Base-by-base conservation (phyloP, 116 monocot species). In the Dioscorea cayenensis region DNA sequence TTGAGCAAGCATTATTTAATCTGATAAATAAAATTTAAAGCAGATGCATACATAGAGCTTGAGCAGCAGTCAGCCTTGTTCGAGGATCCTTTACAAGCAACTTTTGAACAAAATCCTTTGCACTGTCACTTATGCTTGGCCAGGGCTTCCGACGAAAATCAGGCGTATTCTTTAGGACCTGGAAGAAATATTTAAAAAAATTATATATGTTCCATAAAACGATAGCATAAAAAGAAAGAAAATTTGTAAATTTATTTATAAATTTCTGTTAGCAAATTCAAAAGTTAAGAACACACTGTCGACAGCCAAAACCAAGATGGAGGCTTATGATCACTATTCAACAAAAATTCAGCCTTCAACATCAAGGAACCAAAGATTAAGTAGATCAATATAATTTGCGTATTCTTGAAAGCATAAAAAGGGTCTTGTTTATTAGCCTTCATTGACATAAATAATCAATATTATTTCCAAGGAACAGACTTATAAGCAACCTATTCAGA, bases 71-170 rank as follows among this genome's bases (percentile, higher is more conserved):
- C 25, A 97, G 69, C 70, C 96, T 90, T 21, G 78, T 83, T 77
- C 77, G 86, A 83, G 90, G 92, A 75, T 97, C 87, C 73, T 92
- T 97, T 28, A 90, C 88, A 38, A 97, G 69, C 36, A 97, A 69
- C 79, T 90, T 97, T 51, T 82, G 80, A 75, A 97, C 86, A 81
- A 97, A 97, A 84, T 97, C 96, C 73, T 90, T 92, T 3, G 93
- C 96, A 60, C 96, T 76, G 38, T 64, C 48, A 71, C 92, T 92
- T 73, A 97, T 90, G 64, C 58, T 86, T 65, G 90, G 86, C 96
- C 96, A 97, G 36, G 96, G 96, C 49, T 84, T 97, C 70, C 84
- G 82, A 67, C 71, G 75, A 74, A 90, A 97, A 84, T 97, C 96
- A 71, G 96, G 96, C 66, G 83, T 90, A 60, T 90, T 90, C 72